phyloP scores from a whole-genome alignment of 345 rosid genomes.

The Lagerstroemia speciosa region DNA sequence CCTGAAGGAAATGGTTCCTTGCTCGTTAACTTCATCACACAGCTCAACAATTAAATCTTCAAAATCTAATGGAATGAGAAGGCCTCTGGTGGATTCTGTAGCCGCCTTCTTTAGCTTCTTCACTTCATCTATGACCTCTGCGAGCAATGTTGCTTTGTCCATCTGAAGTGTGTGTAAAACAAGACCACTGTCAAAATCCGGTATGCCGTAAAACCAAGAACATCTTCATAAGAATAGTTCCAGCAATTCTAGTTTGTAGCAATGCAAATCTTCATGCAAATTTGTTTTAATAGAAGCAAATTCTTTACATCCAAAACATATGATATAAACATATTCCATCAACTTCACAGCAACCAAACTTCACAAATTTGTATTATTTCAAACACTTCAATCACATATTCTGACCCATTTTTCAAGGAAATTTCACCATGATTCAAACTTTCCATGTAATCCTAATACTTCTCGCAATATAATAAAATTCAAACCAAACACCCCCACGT shows the following conservation, averaged over 20 bases:
- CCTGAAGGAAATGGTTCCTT: slow-evolving; percentile 23
- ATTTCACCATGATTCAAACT: too few relatives aligned
- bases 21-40: slow-evolving; percentile 7
- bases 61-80: slow-evolving; percentile 39
- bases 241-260: neutral
- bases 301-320: too few relatives aligned
- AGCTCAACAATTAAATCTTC: slow-evolving; percentile 50
- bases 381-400: too few relatives aligned
- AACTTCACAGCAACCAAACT: too few relatives aligned
- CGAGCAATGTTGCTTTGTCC: slow-evolving; percentile 76
- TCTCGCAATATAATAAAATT: too few relatives aligned
- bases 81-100: slow-evolving; percentile 33
- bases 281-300: too few relatives aligned
- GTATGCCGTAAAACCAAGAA: neutral
- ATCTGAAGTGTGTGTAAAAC: slow-evolving; percentile 18
- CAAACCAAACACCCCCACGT: too few relatives aligned
- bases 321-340: too few relatives aligned
- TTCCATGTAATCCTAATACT: too few relatives aligned
- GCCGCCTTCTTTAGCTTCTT: slow-evolving; percentile 43
- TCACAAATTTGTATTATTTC: too few relatives aligned
- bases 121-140: slow-evolving; percentile 42
- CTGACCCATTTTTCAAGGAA: too few relatives aligned
- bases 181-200: neutral
- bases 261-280: neutral
- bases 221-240: neutral